Percentiles rank a stretch among this genome's conserved stretches.
phyloP scores from a whole-genome alignment of 129 eudicot species.

The Flaveria sonorensis region DNA sequence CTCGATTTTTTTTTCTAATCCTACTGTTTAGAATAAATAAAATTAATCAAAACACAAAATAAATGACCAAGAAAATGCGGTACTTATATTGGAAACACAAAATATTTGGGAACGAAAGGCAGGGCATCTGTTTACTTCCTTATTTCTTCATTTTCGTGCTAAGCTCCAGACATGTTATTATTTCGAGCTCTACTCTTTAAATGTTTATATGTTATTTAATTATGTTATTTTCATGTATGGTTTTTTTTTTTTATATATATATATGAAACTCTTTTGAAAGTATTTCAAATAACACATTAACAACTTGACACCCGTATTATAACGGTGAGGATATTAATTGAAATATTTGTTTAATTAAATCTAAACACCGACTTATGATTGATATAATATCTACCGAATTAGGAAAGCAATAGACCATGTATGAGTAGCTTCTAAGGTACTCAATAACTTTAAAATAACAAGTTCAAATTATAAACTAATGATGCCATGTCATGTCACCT shows the following conservation, averaged over 20 bases:
- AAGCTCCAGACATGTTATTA: too few relatives aligned
- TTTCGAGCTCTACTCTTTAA: too few relatives aligned
- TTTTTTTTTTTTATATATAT: too few relatives aligned
- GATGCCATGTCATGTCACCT: constrained; percentile 17
- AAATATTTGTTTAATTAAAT: background rate
- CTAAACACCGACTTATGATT: background rate
- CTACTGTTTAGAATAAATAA: too few relatives aligned
- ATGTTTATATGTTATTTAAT: too few relatives aligned
- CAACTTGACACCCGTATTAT: too few relatives aligned
- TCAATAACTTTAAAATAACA: constrained; percentile 14
- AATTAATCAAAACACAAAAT: too few relatives aligned
- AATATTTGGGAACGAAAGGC: background rate
- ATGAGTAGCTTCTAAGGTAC: constrained; percentile 39
- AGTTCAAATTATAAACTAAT: constrained; percentile 22
- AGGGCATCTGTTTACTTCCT: background rate
- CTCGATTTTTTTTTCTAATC: too few relatives aligned
- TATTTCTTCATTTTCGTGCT: background rate
- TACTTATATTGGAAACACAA: background rate
- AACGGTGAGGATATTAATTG: background rate
- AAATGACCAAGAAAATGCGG: background rate
- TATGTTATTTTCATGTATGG: too few relatives aligned
- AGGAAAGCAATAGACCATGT: constrained; percentile 12
- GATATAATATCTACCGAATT: constrained; percentile 18
- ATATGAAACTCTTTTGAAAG: too few relatives aligned
- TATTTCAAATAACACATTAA: too few relatives aligned